Evolutionary conservation across 1,284 basidiomycete species (phyloP), one percentile per base, ranked within the genome.

Genomic region (Mycena citricolor): DNA sequence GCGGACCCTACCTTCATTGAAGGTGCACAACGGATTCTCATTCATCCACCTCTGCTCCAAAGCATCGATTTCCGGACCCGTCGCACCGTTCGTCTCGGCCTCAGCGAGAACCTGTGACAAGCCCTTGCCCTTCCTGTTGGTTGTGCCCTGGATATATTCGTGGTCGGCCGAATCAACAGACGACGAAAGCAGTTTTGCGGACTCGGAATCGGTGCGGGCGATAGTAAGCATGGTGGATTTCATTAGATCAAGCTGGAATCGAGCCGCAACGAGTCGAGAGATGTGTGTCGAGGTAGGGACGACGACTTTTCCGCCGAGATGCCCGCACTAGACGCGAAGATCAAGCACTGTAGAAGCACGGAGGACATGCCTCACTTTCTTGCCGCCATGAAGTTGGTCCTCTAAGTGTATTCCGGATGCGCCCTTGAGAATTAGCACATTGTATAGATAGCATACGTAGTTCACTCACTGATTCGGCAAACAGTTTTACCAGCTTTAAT

Each of bases 401-500:
- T 95, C 92, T 37, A 95, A 70, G 65, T 95, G 92, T 47, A 95
- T 90, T 22, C 79, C 92, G 11, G 92, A 79, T 4, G 90, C 88
- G 39, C 92, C 92, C 78, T 88, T 17, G 20, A 33, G 43, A 39
- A 30, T 32, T 32, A 47, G 20, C 4, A 14, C n/a, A n/a, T n/a
- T n/a, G n/a, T n/a, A n/a, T n/a, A n/a, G n/a, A n/a, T n/a, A n/a
- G n/a, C n/a, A n/a, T n/a, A n/a, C n/a, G n/a, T n/a, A 42, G 23
- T 17, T 26, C 43, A 39, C 69, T 62, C 52, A 84, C 83, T 48
- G 90, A 88, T 71, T 95, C 92, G 21, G 90, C 92, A 60, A 95
- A 95, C 28, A 93, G 73, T 63, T 94, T 95, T 36, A 79, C 79
- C n/a, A 95, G 77, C 71, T 97, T 98, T 90, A 99, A 94, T 39